Conservation (phyloP, 2,329 filamentous ascomycete genomes). For the Colletotrichum sp. region DNA sequence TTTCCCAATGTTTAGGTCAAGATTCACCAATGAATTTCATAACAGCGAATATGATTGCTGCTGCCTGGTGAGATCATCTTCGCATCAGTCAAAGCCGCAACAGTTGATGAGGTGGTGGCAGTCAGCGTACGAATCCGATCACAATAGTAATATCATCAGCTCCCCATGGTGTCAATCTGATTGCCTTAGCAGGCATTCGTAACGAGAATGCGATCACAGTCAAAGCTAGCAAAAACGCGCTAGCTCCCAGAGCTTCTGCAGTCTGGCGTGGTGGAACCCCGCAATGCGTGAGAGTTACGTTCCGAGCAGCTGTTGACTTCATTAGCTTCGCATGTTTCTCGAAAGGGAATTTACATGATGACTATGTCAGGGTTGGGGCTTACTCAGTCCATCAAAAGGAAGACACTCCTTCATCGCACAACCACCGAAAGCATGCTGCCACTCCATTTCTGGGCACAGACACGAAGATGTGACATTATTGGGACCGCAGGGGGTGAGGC, state of each 20-base stretch:
- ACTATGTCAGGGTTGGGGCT: not conserved
- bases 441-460: not conserved
- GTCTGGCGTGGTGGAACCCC: not conserved
- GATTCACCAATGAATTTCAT: not conserved
- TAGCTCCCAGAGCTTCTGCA: not conserved
- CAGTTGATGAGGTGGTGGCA: not conserved
- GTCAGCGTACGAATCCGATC: not conserved
- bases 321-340: not conserved
- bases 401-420: not conserved
- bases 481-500: not conserved
- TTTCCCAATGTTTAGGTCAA: not conserved
- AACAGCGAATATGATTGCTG: not conserved
- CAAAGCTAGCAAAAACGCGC: not conserved
- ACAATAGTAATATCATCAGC: not conserved
- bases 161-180: not conserved
- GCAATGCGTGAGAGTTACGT: not conserved
- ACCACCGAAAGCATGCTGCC: not conserved
- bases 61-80: not conserved
- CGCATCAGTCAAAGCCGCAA: not conserved
- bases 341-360: not conserved
- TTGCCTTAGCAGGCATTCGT: not conserved
- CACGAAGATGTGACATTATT: not conserved
- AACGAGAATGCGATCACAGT: not conserved
- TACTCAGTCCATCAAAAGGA: not conserved
- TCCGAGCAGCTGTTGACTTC: not conserved